Evolutionary conservation across 208 protist species (phyloP), one percentile per base, ranked within the genome.

Genomic region (Trypanosoma congolense): DNA sequence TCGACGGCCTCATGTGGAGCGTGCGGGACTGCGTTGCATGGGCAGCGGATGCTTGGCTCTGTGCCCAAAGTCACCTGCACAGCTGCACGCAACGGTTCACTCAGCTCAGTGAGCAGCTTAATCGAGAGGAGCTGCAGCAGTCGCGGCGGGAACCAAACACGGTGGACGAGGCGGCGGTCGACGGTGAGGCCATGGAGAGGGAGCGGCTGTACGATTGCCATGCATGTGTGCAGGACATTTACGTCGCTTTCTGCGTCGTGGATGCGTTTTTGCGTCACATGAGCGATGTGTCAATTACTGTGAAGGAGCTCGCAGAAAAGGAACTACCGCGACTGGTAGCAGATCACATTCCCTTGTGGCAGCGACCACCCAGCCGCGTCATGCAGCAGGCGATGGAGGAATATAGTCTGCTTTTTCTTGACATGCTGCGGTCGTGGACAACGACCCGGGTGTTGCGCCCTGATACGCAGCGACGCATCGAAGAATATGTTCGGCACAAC

Each of bases 1-100:
- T 92, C 10, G 84, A 92, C 44, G 84, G 80, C 28, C 33, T 92
- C 16, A 68, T 88, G 29, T 92, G 84, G 79, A 68, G 77, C 6
- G 49, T 89, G 22, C 71, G 77, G 24, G 84, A 92, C 55, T 60
- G 86, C 61, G 41, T 53, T 2, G 35, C 44, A 36, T 92, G 77
- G 79, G 52, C 53, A 10, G 50, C 61, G 4, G 70, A 84, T 10
- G 75, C 73, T 40, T 91, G 83, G 83, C 62, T 80, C 25, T 65
- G 51, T 1, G 50, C 87, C 31, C 77, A 80, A 22, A 86, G 75
- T 43, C 70, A 84, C 57, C 48, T 91, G 40, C 71, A 75, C n/a
- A 66, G 73, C 49, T 77, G 70, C 29, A 60, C 64, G 6, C 68
- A 79, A 56, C 72, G 69, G 14, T 67, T 73, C 30, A 30, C 61